These are phyloP conservation scores for Plasmopara viticola DNA, from an alignment of 352 stramenopile species.

Conservation along the genomic window DNA sequence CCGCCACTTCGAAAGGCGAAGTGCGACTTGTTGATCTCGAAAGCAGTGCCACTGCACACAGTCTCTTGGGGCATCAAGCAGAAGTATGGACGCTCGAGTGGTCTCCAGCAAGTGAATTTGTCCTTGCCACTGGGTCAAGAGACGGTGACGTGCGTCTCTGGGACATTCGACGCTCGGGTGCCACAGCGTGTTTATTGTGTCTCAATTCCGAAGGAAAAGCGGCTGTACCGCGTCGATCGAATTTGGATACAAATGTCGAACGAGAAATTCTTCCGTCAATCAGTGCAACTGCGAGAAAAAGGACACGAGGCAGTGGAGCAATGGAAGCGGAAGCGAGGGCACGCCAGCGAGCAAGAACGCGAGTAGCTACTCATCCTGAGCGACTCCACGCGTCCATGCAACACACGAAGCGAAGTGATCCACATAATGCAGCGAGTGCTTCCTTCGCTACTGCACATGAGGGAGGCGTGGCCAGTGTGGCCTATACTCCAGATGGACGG, in stretches of 20 bases:
- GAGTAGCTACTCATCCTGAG: slow-evolving; percentile 17
- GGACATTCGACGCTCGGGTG: slow-evolving; percentile 81
- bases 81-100: slow-evolving; percentile 75
- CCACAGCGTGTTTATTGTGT: slow-evolving; percentile 75
- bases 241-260: slow-evolving; percentile 46
- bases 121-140: slow-evolving; percentile 51
- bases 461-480: slow-evolving; percentile 47
- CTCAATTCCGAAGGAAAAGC: slow-evolving; percentile 67
- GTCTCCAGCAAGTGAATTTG: slow-evolving; percentile 62
- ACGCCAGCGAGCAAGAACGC: slow-evolving; percentile 11
- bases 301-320: slow-evolving; percentile 17
- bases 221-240: slow-evolving; percentile 38
- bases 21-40: slow-evolving; percentile 75
- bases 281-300: slow-evolving; percentile 28
- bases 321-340: slow-evolving; percentile 21
- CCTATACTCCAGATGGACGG: slow-evolving; percentile 55
- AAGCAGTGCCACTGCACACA: slow-evolving; percentile 54
- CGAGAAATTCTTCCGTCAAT: slow-evolving; percentile 20
- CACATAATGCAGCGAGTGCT: slow-evolving; percentile 42
- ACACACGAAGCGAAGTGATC: slow-evolving; percentile 35
- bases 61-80: slow-evolving; percentile 68
- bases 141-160: slow-evolving; percentile 73
- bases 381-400: slow-evolving; percentile 6
- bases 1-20: slow-evolving; percentile 47
- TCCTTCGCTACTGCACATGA: slow-evolving; percentile 47